phyloP scores from a whole-genome alignment of 208 protist species.

The Wallacemonas collosoma region DNA sequence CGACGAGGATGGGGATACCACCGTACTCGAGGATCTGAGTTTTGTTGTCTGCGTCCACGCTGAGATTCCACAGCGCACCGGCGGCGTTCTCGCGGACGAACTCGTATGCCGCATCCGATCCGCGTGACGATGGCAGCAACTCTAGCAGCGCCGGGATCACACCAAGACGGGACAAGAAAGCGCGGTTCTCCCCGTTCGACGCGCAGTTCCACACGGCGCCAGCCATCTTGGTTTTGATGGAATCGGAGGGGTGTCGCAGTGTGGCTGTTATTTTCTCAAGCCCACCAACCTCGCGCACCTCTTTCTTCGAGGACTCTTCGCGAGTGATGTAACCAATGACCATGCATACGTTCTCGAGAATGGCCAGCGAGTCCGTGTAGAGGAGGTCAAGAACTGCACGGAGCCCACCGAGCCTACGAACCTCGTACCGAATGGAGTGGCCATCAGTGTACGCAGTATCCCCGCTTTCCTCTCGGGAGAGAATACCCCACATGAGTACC shows the following conservation, averaged over 20 bases:
- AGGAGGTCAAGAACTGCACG: conserved; percentile 86
- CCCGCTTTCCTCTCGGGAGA: conserved; percentile 65
- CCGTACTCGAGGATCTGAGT: conserved; percentile 87
- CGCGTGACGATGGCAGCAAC: conserved; percentile 48
- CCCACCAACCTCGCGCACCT: conserved; percentile 85
- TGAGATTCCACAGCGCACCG: conserved; percentile 93
- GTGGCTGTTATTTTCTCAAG: conserved; percentile 91
- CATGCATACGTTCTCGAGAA: conserved; percentile 94
- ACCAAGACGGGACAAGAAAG: conserved; percentile 83
- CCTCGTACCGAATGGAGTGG: conserved; percentile 56
- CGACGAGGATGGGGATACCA: conserved; percentile 79
- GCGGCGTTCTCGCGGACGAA: conserved; percentile 92
- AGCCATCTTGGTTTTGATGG: conserved; percentile 92
- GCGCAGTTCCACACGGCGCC: conserved; percentile 94
- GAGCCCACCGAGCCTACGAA: conserved; percentile 80
- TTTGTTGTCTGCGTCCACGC: conserved; percentile 92
- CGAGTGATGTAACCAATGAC: conserved; percentile 94
- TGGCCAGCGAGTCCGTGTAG: conserved; percentile 87
- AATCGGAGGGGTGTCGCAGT: conserved; percentile 86
- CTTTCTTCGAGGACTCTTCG: conserved; percentile 88
- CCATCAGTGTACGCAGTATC: conserved; percentile 47
- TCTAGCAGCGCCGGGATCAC: conserved; percentile 85
- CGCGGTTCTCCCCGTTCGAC: conserved; percentile 89
- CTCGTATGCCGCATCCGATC: conserved; percentile 44
- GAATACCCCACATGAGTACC: conserved; percentile 86